Evolutionary conservation across 2,329 filamentous ascomycete genomes (phyloP).

Genomic region (Graphilbum fragrans): DNA sequence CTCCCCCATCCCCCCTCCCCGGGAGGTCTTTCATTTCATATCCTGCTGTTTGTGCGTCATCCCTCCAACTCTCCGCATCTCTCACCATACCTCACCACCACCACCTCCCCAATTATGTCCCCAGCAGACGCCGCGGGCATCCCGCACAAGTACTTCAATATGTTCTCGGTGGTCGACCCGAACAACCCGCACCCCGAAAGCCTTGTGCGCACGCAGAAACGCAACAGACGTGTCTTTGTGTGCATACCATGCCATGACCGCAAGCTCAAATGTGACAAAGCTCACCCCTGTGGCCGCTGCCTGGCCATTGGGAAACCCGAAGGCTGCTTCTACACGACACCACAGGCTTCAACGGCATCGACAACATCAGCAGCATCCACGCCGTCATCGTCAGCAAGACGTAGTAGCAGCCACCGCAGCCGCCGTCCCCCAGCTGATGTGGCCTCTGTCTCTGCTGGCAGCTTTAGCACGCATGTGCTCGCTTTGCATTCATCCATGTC

Average conservation of each 20-base stretch:
- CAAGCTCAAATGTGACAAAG: slow-evolving; percentile 17
- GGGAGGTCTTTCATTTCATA: not conserved
- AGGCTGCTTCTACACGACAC: slow-evolving; percentile 15
- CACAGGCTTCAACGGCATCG: not conserved
- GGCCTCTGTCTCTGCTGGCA: no score
- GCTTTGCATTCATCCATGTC: no score
- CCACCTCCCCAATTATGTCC: no score
- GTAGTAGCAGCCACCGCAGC: slow-evolving; percentile 3
- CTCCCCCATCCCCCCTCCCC: no score
- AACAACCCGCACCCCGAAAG: slow-evolving; percentile 10
- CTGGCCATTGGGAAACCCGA: slow-evolving; percentile 11
- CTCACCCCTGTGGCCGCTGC: slow-evolving; percentile 15
- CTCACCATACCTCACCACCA: no score
- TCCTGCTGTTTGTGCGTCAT: not conserved
- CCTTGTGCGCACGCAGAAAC: slow-evolving; percentile 12
- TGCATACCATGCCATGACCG: slow-evolving; percentile 17
- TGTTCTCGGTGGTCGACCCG: slow-evolving; percentile 16
- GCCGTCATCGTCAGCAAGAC: no score
- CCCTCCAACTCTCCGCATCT: not conserved
- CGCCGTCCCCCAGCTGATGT: no score
- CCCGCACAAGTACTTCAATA: slow-evolving; percentile 16
- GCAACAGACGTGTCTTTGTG: slow-evolving; percentile 17
- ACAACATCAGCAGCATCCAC: not conserved
- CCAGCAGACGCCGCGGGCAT: slow-evolving; percentile 4
- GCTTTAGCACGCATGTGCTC: no score